Evolutionary conservation across 352 stramenopile genomes (phyloP), one percentile per base, ranked within the genome.

Genomic region (Phytopythium kandeliae): DNA sequence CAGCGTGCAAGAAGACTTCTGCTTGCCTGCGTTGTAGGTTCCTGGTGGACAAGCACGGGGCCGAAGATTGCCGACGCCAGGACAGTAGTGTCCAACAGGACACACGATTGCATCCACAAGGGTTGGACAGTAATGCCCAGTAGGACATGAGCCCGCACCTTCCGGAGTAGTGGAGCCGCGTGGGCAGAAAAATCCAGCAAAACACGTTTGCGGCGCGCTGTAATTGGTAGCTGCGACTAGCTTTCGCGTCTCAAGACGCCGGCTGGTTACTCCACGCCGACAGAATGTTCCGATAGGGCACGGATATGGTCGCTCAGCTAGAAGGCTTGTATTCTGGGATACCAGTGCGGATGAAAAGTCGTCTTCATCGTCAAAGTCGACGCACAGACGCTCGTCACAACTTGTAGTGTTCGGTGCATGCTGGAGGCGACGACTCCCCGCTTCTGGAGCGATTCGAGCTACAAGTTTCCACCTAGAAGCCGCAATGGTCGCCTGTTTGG

Each of bases 121-220:
- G 16, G 81, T 93, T 1, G 92, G 89, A 50, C 96, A 99, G 63
- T 97, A 99, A 65, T 98, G 92, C 9, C 96, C 96, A 10, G 91
- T 96, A 16, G 93, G 95, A 52, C 96, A 99, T 10, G 96, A 85
- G 0, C 96, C 96, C 51, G 75, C 67, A 4, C 96, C 96, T 63
- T 98, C 90, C 7, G 96, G 93, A 11, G 85, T 95, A 1, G 63
- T 69, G 10, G 92, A 97, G 24, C 93, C 94, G 24, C 81, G 74
- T 0, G 96, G 92, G 69, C 96, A 99, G 60, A 98, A 99, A 62
- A 98, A 98, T 0, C 96, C 96, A 35, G 84, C 63, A 55, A 97
- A 98, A 51, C 96, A 99, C 38, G 69, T 78, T 56, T 99, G 96
- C 35, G 96, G 96, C 9, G 91, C 93, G 46, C 76, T 92, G 62